phyloP scores from a whole-genome alignment of 495 filamentous ascomycete species.

The Schizothecium vesticola region DNA sequence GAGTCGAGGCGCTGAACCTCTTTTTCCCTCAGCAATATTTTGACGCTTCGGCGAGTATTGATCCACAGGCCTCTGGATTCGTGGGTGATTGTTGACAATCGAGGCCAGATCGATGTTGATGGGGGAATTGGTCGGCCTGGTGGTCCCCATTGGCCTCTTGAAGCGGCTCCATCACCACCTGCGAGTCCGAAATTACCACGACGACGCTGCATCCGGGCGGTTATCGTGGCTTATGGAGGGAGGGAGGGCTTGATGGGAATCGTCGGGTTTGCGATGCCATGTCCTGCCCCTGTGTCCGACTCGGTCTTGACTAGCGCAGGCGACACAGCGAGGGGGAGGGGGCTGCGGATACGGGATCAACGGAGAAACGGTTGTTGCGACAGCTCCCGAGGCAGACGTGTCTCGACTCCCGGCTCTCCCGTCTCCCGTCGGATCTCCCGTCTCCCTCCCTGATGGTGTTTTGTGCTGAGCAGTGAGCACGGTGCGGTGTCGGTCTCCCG shows the following conservation, averaged over 20 bases:
- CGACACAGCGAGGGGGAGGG: too few species aligned
- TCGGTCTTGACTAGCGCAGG: neutral
- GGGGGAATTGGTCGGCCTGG: neutral
- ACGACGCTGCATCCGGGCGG: neutral
- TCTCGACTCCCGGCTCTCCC: neutral
- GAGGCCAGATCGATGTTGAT: neutral
- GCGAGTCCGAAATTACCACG: neutral
- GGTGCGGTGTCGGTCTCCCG: neutral
- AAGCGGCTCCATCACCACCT: neutral
- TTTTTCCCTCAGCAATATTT: neutral
- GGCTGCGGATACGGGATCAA: neutral
- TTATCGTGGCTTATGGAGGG: neutral
- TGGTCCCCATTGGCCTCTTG: neutral
- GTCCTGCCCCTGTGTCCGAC: too few species aligned
- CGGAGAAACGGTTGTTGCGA: neutral
- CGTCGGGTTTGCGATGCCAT: too few species aligned
- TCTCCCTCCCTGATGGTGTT: neutral
- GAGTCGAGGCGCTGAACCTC: neutral
- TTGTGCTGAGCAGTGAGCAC: neutral
- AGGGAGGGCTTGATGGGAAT: neutral
- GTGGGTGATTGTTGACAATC: neutral
- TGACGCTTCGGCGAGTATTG: neutral
- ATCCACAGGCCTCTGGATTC: neutral
- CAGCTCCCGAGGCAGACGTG: neutral
- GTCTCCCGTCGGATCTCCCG: neutral